These are phyloP conservation scores for Talaromyces nanjingensis DNA, from an alignment of 495 filamentous ascomycete genomes.

Conservation along the genomic window DNA sequence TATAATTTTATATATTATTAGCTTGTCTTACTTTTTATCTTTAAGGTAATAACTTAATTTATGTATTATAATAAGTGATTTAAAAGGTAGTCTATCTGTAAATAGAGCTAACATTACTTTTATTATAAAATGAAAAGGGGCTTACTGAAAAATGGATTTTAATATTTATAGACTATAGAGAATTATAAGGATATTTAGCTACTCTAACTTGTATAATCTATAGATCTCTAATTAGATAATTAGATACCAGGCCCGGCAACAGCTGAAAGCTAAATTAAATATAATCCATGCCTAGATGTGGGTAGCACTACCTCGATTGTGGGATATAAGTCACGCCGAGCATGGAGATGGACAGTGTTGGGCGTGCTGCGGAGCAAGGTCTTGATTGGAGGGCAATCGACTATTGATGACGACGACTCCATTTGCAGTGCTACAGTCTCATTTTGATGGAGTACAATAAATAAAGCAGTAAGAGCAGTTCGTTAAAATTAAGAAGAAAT, in stretches of 20 bases:
- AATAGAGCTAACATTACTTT: neutral
- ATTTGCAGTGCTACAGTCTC: neutral
- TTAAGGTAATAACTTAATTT: no score
- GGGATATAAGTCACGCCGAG: neutral
- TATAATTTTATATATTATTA: neutral
- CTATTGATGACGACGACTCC: neutral
- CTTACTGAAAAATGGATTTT: neutral
- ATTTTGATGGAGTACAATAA: neutral
- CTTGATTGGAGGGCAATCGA: neutral
- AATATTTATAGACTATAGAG: neutral
- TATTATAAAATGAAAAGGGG: neutral
- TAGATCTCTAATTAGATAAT: neutral
- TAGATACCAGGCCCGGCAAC: neutral
- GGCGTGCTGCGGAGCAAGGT: neutral
- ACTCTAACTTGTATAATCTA: neutral
- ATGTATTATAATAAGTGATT: neutral
- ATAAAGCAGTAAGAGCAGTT: neutral
- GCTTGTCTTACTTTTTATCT: no score
- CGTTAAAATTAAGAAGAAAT: neutral
- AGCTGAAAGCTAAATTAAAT: neutral
- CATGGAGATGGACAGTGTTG: neutral
- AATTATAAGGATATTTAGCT: neutral
- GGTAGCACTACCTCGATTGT: neutral
- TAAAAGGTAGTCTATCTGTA: neutral
- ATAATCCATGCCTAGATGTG: neutral